Evolutionary conservation across 192 early-diverging fungal genomes (phyloP).

Genomic region (Tieghemiomyces parasiticus): DNA sequence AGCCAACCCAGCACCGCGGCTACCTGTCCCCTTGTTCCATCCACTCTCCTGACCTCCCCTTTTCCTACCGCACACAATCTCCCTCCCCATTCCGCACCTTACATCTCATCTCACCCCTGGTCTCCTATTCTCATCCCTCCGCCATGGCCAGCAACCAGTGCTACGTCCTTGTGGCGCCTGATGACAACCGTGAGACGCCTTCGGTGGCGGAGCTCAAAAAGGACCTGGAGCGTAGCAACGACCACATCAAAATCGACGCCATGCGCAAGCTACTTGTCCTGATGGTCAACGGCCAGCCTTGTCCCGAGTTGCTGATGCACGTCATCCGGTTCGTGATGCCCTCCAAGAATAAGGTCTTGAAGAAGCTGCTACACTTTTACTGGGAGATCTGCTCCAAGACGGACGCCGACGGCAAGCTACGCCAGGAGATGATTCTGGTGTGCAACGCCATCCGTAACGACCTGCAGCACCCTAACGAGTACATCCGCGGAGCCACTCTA

Average conservation of each 20-base stretch:
- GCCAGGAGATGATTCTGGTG: conserved; percentile 90
- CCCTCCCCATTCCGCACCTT: too few relatives aligned
- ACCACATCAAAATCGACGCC: conserved; percentile 83
- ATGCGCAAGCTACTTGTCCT: conserved; percentile 85
- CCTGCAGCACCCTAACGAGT: conserved; percentile 97
- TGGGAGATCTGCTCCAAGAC: conserved; percentile 96
- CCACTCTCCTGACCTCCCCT: too few relatives aligned
- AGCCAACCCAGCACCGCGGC: too few relatives aligned
- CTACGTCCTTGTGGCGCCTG: conserved; percentile 44
- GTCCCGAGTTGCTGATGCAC: conserved; percentile 84
- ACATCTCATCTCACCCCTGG: too few relatives aligned
- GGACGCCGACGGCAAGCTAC: conserved; percentile 79
- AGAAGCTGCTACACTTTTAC: conserved; percentile 93
- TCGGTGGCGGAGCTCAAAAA: conserved; percentile 53
- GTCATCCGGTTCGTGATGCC: conserved; percentile 97
- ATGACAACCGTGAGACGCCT: conserved; percentile 48
- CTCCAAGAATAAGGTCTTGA: conserved; percentile 87
- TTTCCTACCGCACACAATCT: too few relatives aligned
- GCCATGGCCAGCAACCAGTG: conserved; percentile 34
- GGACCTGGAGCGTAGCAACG: conserved; percentile 81
- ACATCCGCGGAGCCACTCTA: conserved; percentile 84
- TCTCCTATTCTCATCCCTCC: too few relatives aligned
- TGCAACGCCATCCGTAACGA: conserved; percentile 93
- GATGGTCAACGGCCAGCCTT: conserved; percentile 88
- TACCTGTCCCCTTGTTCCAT: too few relatives aligned